Percentiles rank a stretch among this genome's conserved stretches.
These are phyloP conservation scores for Macrolepiota dolichaula DNA, from an alignment of 768 basidiomycete genomes.

Conservation along the genomic window DNA sequence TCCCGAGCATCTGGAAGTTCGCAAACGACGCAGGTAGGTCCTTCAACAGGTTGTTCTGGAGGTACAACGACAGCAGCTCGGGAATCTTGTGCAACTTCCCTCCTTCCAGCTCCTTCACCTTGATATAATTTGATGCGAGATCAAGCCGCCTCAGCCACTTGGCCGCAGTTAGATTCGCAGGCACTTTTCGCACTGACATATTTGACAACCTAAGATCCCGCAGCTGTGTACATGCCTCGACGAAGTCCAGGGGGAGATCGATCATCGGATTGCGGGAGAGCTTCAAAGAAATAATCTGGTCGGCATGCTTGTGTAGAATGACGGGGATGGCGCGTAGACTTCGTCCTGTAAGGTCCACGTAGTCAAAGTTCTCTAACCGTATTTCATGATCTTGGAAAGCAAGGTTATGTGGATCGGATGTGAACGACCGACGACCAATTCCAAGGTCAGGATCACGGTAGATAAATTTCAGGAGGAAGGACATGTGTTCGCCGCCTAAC, in stretches of 20 bases:
- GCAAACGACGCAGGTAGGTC: slow-evolving; percentile 85
- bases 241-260: slow-evolving; percentile 95
- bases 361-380: slow-evolving; percentile 65
- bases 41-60: slow-evolving; percentile 92
- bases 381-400: slow-evolving; percentile 67
- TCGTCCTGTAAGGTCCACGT: slow-evolving; percentile 77
- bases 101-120: slow-evolving; percentile 82
- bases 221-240: slow-evolving; percentile 80
- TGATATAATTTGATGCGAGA: slow-evolving; percentile 88
- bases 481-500: slow-evolving; percentile 73
- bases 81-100: slow-evolving; percentile 77
- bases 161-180: slow-evolving; percentile 76
- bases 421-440: slow-evolving; percentile 45
- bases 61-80: slow-evolving; percentile 61
- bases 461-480: slow-evolving; percentile 85
- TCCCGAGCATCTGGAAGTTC: slow-evolving; percentile 62
- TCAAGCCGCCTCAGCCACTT: slow-evolving; percentile 75
- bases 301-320: slow-evolving; percentile 78
- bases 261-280: slow-evolving; percentile 94
- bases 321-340: slow-evolving; percentile 88
- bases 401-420: not conserved
- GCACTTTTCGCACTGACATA: slow-evolving; percentile 95
- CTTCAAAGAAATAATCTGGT: slow-evolving; percentile 79
- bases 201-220: slow-evolving; percentile 84
- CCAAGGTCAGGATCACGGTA: slow-evolving; percentile 78